These are phyloP conservation scores for Citrus cavaleriei DNA, from an alignment of 345 rosid species.

Conservation along the genomic window DNA sequence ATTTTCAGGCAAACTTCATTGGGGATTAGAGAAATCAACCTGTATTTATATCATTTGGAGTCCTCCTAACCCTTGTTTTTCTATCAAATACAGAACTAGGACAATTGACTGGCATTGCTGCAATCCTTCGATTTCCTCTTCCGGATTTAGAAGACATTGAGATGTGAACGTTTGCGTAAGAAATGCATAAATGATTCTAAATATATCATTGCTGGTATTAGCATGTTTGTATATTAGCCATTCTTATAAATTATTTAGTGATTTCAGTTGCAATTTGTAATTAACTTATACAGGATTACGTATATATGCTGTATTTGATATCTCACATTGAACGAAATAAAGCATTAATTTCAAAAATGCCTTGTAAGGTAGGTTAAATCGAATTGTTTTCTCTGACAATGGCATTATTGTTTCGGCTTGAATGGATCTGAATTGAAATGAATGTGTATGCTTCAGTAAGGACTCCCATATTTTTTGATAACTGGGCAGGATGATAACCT, in stretches of 20 bases:
- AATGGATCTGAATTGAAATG: too few relatives aligned
- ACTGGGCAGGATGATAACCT: too few relatives aligned
- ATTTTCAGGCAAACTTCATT: background rate
- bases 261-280: background rate
- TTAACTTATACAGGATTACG: too few relatives aligned
- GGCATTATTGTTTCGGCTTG: too few relatives aligned
- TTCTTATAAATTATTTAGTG: background rate
- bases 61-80: background rate
- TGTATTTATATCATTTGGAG: background rate
- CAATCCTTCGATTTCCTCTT: conserved; percentile 88
- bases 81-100: conserved; percentile 51
- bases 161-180: conserved; percentile 42
- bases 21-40: background rate
- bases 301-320: background rate
- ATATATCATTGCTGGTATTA: too few relatives aligned
- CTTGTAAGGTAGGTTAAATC: too few relatives aligned
- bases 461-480: too few relatives aligned
- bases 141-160: conserved; percentile 97
- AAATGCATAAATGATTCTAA: background rate
- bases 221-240: background rate
- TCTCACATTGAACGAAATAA: background rate
- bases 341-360: background rate
- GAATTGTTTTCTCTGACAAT: too few relatives aligned
- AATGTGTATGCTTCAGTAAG: too few relatives aligned
- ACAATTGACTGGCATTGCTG: conserved; percentile 88